Evolutionary conservation across 2,329 filamentous ascomycete species (phyloP).

Genomic region (Diaporthe sp.): DNA sequence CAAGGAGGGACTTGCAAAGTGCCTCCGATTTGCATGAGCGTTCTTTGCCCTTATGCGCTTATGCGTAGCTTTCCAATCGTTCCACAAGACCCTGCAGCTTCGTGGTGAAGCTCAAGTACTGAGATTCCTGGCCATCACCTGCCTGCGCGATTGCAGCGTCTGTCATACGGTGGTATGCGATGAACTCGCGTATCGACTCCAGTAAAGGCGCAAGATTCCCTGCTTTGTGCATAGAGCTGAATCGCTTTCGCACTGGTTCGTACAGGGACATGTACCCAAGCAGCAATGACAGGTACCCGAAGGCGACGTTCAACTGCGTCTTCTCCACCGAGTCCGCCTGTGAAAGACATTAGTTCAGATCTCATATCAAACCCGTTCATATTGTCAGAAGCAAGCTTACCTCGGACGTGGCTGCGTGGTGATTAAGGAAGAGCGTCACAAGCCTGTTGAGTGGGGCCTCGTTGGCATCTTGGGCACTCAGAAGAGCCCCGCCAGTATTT

Average conservation of each 20-base stretch:
- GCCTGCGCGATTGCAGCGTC: slow-evolving; percentile 53
- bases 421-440: slow-evolving; percentile 76
- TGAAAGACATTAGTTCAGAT: slow-evolving; percentile 44
- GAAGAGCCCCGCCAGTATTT: slow-evolving; percentile 66
- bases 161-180: slow-evolving; percentile 65
- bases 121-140: slow-evolving; percentile 49
- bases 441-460: slow-evolving; percentile 69
- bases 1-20: neutral
- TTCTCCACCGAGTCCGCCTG: slow-evolving; percentile 81
- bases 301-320: slow-evolving; percentile 83
- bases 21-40: neutral
- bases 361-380: neutral
- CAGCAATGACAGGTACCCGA: slow-evolving; percentile 88
- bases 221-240: slow-evolving; percentile 58
- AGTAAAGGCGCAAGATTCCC: slow-evolving; percentile 62
- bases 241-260: slow-evolving; percentile 58
- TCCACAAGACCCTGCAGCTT: slow-evolving; percentile 58
- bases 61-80: slow-evolving; percentile 51
- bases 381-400: slow-evolving; percentile 61
- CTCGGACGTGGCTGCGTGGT: slow-evolving; percentile 75
- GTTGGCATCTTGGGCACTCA: slow-evolving; percentile 54
- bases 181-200: slow-evolving; percentile 69
- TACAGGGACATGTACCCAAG: slow-evolving; percentile 84
- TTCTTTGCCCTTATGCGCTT: slow-evolving; percentile 15
- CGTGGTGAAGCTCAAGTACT: slow-evolving; percentile 52